Percentiles rank a stretch among this genome's conserved stretches.
Conservation (phyloP, 2,329 filamentous ascomycete genomes). For the Scopulariopsis brevicaulis region DNA sequence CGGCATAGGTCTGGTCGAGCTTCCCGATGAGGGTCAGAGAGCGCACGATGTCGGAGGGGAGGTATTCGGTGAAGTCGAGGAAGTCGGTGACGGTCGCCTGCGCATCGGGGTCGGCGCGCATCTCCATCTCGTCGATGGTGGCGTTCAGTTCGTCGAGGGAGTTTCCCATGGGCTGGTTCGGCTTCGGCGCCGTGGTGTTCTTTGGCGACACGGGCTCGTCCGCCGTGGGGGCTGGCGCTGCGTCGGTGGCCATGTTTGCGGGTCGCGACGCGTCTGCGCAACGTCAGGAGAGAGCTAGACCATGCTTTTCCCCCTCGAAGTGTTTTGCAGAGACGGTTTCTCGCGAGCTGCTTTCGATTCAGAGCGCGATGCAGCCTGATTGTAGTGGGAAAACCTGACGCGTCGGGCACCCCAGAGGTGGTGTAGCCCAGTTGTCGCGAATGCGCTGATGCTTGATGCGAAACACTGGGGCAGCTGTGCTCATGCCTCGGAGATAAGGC, state of each 20-base stretch:
- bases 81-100: conserved; percentile 61
- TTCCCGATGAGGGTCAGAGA: conserved; percentile 55
- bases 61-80: conserved; percentile 59
- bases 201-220: conserved; percentile 23
- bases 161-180: conserved; percentile 13
- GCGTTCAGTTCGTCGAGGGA: conserved; percentile 12
- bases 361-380: not conserved
- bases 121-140: conserved; percentile 30
- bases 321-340: not conserved
- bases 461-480: not conserved
- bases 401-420: no score
- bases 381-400: no score
- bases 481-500: not conserved
- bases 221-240: not conserved
- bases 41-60: conserved; percentile 54
- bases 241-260: conserved; percentile 5
- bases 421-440: no score
- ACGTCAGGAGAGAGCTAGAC: not conserved
- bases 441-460: not conserved
- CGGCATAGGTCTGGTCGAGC: conserved; percentile 46
- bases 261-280: not conserved
- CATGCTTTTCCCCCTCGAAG: not conserved
- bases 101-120: conserved; percentile 52
- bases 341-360: not conserved
- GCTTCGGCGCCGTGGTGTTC: conserved; percentile 16